Conservation (phyloP, 2,329 filamentous ascomycete species). For the Botrytis galanthina region DNA sequence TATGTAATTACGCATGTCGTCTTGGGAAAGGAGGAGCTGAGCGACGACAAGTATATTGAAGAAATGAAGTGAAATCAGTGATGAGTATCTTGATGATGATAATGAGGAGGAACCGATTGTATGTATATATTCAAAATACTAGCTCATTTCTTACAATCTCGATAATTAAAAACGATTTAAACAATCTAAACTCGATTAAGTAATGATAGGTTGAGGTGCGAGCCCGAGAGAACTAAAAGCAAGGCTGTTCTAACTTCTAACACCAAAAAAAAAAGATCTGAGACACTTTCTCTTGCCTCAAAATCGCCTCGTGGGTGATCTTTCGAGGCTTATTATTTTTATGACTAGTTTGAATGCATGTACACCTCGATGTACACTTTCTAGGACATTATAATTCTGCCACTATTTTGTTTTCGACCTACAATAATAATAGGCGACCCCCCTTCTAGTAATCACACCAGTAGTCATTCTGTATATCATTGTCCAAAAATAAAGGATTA, state of each 20-base stretch:
- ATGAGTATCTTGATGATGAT: neutral
- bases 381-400: neutral
- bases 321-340: neutral
- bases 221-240: neutral
- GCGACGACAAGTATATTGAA: constrained; percentile 10
- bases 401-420: neutral
- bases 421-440: neutral
- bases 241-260: constrained; percentile 4
- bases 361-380: neutral
- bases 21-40: neutral
- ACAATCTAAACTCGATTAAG: neutral
- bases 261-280: neutral
- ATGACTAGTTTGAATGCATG: neutral
- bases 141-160: neutral
- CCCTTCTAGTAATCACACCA: neutral
- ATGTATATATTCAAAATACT: constrained; percentile 10
- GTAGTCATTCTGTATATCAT: neutral
- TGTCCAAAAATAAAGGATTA: neutral
- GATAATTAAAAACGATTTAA: neutral
- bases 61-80: neutral
- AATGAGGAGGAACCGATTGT: neutral
- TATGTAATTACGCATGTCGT: constrained; percentile 4
- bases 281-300: constrained; percentile 13
- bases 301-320: constrained; percentile 11
- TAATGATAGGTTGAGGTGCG: neutral